Conservation (phyloP, 306 rosid species). For the Boehmeria nivea region DNA sequence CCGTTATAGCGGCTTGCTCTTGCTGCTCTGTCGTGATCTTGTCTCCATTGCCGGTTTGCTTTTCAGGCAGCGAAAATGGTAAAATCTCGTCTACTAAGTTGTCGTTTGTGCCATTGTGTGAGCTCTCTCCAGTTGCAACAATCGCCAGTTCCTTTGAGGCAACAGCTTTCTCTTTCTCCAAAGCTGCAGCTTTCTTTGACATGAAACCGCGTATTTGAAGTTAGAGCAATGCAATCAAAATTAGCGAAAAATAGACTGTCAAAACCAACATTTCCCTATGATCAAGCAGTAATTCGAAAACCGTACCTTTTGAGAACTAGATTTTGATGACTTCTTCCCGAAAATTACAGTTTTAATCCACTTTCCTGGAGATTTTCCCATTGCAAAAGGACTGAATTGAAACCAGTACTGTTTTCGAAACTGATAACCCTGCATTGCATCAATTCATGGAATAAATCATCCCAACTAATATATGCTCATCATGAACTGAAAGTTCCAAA, state of each 20-base stretch:
- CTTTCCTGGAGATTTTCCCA: conserved; percentile 77
- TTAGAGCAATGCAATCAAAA: background rate
- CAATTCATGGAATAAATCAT: no score
- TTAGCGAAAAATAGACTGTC: background rate
- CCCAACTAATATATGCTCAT: no score
- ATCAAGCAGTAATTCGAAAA: background rate
- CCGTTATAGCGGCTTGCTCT: conserved; percentile 72
- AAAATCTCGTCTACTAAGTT: background rate
- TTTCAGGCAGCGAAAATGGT: background rate
- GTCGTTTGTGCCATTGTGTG: background rate
- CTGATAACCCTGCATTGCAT: no score
- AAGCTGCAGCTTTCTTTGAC: conserved; percentile 31
- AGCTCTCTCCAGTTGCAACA: background rate
- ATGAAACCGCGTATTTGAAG: conserved; percentile 7
- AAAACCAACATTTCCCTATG: no score
- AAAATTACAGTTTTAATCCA: conserved; percentile 55
- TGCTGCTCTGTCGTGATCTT: conserved; percentile 12
- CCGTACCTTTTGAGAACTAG: conserved; percentile 36
- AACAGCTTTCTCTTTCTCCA: background rate
- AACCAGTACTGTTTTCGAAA: no score
- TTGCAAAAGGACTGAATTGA: conserved; percentile 6
- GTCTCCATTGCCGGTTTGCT: background rate
- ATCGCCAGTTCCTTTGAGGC: background rate
- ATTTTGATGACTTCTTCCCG: conserved; percentile 66
- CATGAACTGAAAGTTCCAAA: no score